Base-by-base conservation (phyloP, 1,139 yeast genomes). In the Taphrina sp. region DNA sequence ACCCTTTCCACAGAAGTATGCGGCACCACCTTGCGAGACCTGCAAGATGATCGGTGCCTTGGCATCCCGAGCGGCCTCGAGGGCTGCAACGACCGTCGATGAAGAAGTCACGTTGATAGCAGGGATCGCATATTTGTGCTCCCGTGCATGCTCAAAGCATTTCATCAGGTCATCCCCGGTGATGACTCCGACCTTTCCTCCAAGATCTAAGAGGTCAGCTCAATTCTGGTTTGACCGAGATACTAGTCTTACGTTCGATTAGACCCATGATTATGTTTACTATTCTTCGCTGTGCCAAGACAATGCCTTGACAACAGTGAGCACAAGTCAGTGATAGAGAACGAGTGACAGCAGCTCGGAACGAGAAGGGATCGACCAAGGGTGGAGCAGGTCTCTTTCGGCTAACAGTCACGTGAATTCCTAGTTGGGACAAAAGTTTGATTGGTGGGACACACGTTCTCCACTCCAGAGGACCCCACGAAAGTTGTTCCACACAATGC, bases 11-110 rank as follows among this genome's bases (percentile, higher is more conserved):
- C 57, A 98, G 74, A 92, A 92, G 88, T 81, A 94, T 64, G 97
- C 98, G 66, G 98, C 95, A 79, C 99, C 99, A 78, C 99, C 99
- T 75, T 92, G 90, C 62, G 98, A 92, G 66, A 92, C 82, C 78
- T 92, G 99, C 72, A 92, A 79, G 72, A 92, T 88, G 76, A 92
- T 89, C 76, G 99, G 98, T 61, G 96, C 78, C 74, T 86, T 85
- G 78, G 73, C 74, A 78, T 92, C 97, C 77, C 98, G 87, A 62
- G 99, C 98, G 67, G 98, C 95, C 78, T 94, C 98, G 72, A 92
- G 80, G 66, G 96, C 94, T 67, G 97, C 89, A 69, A 92, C 92
- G 61, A 83, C 98, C 64, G 97, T 90, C 58, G 97, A 92, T 37
- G 97, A 90, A 35, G 97, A 87, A 64, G 99, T 92, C 61, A 92